Evolutionary conservation across 768 basidiomycete genomes (phyloP), one percentile per base, ranked within the genome.

Genomic region (Boletus rubroflammeus): DNA sequence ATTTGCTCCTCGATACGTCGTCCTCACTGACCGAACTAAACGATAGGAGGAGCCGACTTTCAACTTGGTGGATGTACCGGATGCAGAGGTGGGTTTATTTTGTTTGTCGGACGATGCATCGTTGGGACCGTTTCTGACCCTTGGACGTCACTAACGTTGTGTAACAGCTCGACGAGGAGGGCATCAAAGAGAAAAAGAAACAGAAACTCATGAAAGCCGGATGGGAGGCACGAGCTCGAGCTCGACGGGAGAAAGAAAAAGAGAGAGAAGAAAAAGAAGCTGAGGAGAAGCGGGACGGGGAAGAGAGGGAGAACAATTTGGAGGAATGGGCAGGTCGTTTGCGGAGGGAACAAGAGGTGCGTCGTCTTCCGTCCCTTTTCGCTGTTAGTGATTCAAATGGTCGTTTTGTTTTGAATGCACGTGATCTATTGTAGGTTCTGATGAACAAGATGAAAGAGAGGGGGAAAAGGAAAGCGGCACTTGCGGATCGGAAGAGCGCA

Each of bases 161-260:
- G 13, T 23, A 23, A 17, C 54, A 92, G 88, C 78, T 93, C 8
- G 90, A 92, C 62, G 95, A 98, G 65, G 94, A 96, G 38, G 80
- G 85, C 25, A 67, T 98, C 34, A 98, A 91, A 68, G 97, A 99
- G 71, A 99, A 98, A 75, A 86, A 85, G 64, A 90, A 88, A 64
- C 97, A 99, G 68, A 88, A 85, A 60, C 78, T 98, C 31, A 75
- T 95, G 75, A 98, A 97, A 69, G 93, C 94, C 0, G 92, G 91
- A 1, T 94, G 87, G 68, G 96, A 98, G 54, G 93, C 95, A 0
- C 86, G 97, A 21, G 82, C 84, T 32, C 85, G 92, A 1, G 83
- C 84, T 0, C 82, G 88, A 61, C 84, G 84, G 28, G 96, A 98
- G 70, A 97, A 97, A 62, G 89, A 92, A 62, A 82, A 83, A 13